A percentile compares a stretch with the other conserved stretches of the same genome.
Conservation (phyloP, 768 basidiomycete species). For the Rhodocollybia butyracea region DNA sequence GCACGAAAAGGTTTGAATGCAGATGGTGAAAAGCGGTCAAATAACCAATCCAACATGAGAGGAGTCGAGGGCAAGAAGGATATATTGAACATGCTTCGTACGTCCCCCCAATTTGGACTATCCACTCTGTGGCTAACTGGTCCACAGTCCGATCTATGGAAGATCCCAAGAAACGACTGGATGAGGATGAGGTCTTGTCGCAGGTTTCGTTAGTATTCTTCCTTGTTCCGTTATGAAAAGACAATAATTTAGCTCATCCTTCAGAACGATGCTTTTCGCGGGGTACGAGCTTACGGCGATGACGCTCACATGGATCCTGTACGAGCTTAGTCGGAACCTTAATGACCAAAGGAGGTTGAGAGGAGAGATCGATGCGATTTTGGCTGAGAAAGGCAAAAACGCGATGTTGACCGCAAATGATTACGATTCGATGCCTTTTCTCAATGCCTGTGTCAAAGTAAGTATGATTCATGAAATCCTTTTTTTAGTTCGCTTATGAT, state of each 20-base stretch:
- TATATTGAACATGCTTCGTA: slow-evolving; percentile 43
- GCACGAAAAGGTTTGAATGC: slow-evolving; percentile 29
- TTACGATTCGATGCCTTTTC: slow-evolving; percentile 30
- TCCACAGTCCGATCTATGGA: slow-evolving; percentile 52
- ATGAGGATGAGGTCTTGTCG: slow-evolving; percentile 44
- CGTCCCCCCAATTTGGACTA: not conserved
- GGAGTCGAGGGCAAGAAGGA: slow-evolving; percentile 24
- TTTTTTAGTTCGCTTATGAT: not conserved
- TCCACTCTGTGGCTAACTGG: not conserved
- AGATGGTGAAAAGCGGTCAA: slow-evolving; percentile 10
- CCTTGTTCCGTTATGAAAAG: not conserved
- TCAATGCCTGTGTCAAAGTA: slow-evolving; percentile 20
- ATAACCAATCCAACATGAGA: slow-evolving; percentile 19
- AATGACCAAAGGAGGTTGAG: slow-evolving; percentile 60
- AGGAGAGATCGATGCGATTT: slow-evolving; percentile 41
- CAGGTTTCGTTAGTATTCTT: slow-evolving; percentile 33
- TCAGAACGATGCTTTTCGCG: slow-evolving; percentile 43
- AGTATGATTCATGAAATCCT: not conserved
- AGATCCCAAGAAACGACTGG: slow-evolving; percentile 38
- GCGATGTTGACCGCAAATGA: slow-evolving; percentile 19
- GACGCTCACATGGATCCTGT: slow-evolving; percentile 54
- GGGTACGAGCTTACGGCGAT: slow-evolving; percentile 64
- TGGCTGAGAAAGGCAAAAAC: slow-evolving; percentile 12
- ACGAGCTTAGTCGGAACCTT: slow-evolving; percentile 58
- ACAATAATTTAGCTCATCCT: not conserved